Percentiles rank a stretch among this genome's conserved stretches.
Evolutionary conservation across 345 rosid genomes (phyloP).

Genomic region (Lumnitzera littorea): DNA sequence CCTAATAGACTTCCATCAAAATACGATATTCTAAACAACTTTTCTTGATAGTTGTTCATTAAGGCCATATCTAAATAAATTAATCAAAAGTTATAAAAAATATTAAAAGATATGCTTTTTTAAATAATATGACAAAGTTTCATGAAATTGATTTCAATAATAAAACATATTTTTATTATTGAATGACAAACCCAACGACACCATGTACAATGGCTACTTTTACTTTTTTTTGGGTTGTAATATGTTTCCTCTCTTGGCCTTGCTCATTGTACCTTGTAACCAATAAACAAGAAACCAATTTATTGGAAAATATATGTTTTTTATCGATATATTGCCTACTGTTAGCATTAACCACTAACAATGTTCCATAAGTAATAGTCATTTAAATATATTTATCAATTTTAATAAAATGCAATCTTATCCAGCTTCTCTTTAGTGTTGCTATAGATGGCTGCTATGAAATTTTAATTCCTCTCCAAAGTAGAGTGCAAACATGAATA

Average conservation of each 20-base stretch:
- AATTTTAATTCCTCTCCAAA: too few relatives aligned
- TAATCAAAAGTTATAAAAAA: conserved; percentile 4
- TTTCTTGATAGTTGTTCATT: conserved; percentile 69
- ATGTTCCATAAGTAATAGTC: too few relatives aligned
- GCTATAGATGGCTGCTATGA: too few relatives aligned
- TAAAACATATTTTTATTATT: too few relatives aligned
- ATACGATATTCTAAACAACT: conserved; percentile 93
- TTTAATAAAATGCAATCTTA: too few relatives aligned
- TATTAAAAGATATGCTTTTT: neutral
- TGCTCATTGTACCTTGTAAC: too few relatives aligned
- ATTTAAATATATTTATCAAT: too few relatives aligned
- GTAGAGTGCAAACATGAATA: too few relatives aligned
- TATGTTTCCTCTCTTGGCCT: conserved; percentile 88
- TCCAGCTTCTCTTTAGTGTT: too few relatives aligned
- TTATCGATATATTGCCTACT: too few relatives aligned
- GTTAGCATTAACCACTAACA: too few relatives aligned
- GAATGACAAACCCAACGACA: conserved; percentile 42
- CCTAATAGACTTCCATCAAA: conserved; percentile 94
- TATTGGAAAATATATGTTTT: neutral
- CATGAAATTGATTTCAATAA: neutral
- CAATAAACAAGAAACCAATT: neutral
- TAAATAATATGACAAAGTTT: conserved; percentile 2
- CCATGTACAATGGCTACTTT: conserved; percentile 86
- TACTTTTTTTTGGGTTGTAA: conserved; percentile 79
- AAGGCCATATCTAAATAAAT: conserved; percentile 10